A percentile compares a stretch with the other conserved stretches of the same genome.
Conservation (phyloP, 192 early-diverging fungal genomes). For the Coemansia sp. region DNA sequence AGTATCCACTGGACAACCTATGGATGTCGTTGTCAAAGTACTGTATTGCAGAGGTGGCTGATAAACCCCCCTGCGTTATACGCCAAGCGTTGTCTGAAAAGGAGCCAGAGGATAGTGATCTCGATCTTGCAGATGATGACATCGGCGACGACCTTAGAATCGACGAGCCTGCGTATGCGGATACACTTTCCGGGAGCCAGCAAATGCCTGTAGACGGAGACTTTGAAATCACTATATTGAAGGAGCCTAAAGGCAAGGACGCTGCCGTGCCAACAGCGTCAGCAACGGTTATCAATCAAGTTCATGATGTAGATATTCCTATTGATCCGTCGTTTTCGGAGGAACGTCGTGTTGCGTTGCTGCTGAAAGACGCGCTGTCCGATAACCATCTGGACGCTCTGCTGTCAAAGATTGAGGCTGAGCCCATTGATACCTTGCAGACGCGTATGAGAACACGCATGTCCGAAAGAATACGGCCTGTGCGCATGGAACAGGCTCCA, state of each 20-base stretch:
- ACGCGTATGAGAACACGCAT: conserved; percentile 17
- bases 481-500: neutral
- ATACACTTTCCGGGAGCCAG: neutral
- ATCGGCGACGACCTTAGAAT: neutral
- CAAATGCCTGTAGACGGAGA: conserved; percentile 10
- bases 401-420: conserved; percentile 21
- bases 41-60: conserved; percentile 12
- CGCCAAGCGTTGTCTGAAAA: neutral
- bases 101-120: conserved; percentile 5
- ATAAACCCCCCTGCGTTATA: conserved; percentile 9
- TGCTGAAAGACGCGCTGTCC: conserved; percentile 24
- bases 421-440: conserved; percentile 26
- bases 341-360: conserved; percentile 34
- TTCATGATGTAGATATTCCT: neutral
- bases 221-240: conserved; percentile 38
- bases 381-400: conserved; percentile 30
- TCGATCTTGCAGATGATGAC: neutral
- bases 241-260: neutral
- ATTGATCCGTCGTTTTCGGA: conserved; percentile 44
- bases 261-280: neutral
- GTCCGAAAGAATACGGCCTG: neutral
- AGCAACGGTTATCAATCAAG: neutral
- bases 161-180: neutral
- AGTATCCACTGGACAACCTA: conserved; percentile 14
- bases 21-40: conserved; percentile 20